These are phyloP conservation scores for Ailanthus altissimus DNA, from an alignment of 345 rosid genomes.

Conservation along the genomic window DNA sequence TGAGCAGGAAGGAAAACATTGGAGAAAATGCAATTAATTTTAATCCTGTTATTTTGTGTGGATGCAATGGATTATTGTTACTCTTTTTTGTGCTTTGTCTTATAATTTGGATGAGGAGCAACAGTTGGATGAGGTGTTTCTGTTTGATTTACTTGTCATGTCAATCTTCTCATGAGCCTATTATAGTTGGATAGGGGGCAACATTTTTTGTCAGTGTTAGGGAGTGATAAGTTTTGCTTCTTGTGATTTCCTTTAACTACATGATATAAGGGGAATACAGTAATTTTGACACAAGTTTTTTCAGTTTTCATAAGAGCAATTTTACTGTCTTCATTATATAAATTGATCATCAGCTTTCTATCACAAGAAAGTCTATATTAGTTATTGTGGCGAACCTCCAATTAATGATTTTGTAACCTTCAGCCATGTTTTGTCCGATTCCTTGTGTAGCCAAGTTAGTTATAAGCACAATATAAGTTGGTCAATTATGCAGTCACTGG, in stretches of 20 bases:
- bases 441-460: neutral
- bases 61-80: neutral
- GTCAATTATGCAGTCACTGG: neutral
- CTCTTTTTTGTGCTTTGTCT: neutral
- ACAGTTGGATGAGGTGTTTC: neutral
- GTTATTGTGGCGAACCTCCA: neutral
- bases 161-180: neutral
- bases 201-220: neutral
- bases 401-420: neutral
- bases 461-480: neutral
- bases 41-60: neutral
- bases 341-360: neutral
- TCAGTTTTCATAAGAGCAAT: neutral
- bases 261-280: neutral
- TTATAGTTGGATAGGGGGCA: neutral
- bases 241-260: constrained; percentile 7
- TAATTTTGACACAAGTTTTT: neutral
- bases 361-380: neutral
- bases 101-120: neutral
- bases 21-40: neutral
- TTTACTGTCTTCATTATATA: neutral
- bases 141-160: neutral
- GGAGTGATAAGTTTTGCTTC: neutral
- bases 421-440: neutral
- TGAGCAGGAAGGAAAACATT: neutral